Base-by-base conservation (phyloP, 768 basidiomycete species). In the Mycena olivaceomarginata region DNA sequence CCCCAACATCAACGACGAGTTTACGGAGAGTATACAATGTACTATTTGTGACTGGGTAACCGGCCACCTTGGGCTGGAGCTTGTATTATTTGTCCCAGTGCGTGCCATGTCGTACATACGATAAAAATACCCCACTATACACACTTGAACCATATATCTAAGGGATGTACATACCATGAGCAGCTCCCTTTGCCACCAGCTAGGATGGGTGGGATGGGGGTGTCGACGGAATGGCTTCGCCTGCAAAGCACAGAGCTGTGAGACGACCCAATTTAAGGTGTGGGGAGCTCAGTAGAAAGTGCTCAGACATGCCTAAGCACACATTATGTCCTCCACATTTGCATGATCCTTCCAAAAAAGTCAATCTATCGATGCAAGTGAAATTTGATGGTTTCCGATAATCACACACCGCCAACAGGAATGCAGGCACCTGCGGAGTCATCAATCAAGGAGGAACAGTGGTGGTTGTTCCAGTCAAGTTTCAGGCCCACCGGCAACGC, bases 151-250 rank as follows among this genome's bases (percentile, higher is more conserved):
- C 43, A 43, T 43, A 43, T 43, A 43, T 43, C 43, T 43, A 43
- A 43, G 43, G 43, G 43, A 12, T 43, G 43, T 43, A 43, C 43
- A 43, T 43, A 43, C 43, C 6, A 43, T 43, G 43, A 43, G 43
- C 43, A 43, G 43, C 43, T 43, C 43, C 43, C 43, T 43, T 43
- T 43, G 7, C 43, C 43, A 51, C 48, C 48, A 51, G 48, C 8
- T 51, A 51, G 9, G 5, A 51, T 51, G 48, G 48, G 48, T 51
- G 48, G 48, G 48, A 5, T 15, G 48, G 48, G 48, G 48, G 48
- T 51, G 48, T 43, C 48, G 48, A 51, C 48, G 48, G 48, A 51
- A 51, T 51, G 48, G 48, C 48, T 51, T 51, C 48, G n/a, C n/a
- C 48, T 51, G 48, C 9, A 51, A 51, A n/a, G n/a, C n/a, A n/a